Evolutionary conservation across 306 rosid species (phyloP).

Genomic region (Biancaea sappan): DNA sequence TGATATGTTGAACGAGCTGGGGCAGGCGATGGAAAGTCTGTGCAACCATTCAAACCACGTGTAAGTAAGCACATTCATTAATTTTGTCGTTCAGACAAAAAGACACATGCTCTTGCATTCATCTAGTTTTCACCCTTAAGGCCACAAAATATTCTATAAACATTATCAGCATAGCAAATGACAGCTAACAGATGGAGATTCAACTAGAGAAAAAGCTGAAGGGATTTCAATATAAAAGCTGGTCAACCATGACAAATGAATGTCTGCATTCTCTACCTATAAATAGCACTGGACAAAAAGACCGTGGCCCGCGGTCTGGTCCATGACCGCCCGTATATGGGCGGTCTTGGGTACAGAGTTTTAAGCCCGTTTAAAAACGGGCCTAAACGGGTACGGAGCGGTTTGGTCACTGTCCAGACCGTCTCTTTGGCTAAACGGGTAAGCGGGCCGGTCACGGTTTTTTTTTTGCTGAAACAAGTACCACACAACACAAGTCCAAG

Average conservation of each 20-base stretch:
- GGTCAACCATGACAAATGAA: background rate
- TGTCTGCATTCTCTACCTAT: background rate
- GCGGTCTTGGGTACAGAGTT: too few species aligned
- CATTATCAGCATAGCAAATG: background rate
- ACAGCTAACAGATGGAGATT: constrained; percentile 2
- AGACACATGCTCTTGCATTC: background rate
- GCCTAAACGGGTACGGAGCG: too few species aligned
- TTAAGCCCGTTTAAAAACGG: too few species aligned
- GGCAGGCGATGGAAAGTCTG: constrained; percentile 80
- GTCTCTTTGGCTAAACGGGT: too few species aligned
- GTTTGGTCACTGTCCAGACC: too few species aligned
- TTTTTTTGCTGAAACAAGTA: too few species aligned
- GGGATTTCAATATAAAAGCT: constrained; percentile 15
- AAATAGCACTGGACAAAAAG: too few species aligned
- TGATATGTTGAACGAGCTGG: constrained; percentile 93
- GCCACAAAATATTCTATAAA: too few species aligned
- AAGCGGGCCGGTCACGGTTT: too few species aligned
- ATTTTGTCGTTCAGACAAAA: background rate
- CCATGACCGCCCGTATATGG: too few species aligned
- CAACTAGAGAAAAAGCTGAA: background rate
- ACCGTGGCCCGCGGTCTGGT: too few species aligned
- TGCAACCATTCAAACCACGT: constrained; percentile 26
- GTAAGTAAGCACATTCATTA: background rate
- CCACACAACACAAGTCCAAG: too few species aligned
- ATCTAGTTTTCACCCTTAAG: constrained; percentile 11